Evolutionary conservation across 768 basidiomycete species (phyloP).

Genomic region (Pleurotus djamor): DNA sequence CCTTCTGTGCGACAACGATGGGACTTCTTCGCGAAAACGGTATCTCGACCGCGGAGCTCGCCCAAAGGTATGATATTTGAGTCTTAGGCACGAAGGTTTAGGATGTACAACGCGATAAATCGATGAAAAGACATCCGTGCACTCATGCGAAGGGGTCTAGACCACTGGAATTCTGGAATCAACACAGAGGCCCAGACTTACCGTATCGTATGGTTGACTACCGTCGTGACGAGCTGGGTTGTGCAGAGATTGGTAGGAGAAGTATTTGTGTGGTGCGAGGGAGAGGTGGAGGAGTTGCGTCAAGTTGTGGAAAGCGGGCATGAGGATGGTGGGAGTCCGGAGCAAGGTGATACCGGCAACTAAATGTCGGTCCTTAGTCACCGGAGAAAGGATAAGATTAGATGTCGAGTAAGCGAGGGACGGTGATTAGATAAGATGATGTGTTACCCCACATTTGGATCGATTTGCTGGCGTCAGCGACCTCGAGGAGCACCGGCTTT

Average conservation of each 20-base stretch:
- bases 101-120: no score
- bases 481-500: background rate
- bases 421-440: conserved; percentile 1
- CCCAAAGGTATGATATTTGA: no score
- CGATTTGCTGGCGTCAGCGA: background rate
- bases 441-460: conserved; percentile 2
- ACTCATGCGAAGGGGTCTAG: no score
- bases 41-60: no score
- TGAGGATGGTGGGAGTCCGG: background rate
- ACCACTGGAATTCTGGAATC: no score
- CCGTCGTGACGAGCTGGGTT: background rate
- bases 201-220: no score
- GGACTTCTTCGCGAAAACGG: no score
- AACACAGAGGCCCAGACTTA: no score
- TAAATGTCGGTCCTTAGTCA: background rate
- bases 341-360: background rate
- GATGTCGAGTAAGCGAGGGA: background rate
- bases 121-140: no score
- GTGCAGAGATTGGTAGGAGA: no score
- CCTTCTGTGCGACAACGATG: no score
- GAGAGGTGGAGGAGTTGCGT: background rate
- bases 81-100: no score
- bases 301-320: background rate
- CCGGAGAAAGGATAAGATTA: conserved; percentile 2
- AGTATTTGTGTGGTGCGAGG: background rate